A percentile compares a stretch with the other conserved stretches of the same genome.
phyloP scores from a whole-genome alignment of 257 asterid species.

The Leptodermis oblonga region DNA sequence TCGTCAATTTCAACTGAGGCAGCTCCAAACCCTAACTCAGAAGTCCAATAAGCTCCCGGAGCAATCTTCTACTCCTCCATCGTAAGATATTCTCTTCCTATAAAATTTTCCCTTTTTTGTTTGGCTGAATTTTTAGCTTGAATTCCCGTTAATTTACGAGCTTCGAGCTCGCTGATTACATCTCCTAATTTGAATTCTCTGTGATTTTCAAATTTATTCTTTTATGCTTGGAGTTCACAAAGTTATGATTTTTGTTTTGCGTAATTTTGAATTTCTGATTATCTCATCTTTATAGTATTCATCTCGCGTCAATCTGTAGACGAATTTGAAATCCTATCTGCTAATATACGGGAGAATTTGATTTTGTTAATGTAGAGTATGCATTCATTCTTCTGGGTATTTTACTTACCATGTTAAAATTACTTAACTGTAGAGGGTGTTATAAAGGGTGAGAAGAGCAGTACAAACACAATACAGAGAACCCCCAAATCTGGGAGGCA shows the following conservation, averaged over 20 bases:
- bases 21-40: not conserved
- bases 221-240: too few relatives aligned
- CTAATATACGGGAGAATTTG: too few relatives aligned
- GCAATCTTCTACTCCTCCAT: not conserved
- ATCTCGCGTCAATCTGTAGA: too few relatives aligned
- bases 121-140: not conserved
- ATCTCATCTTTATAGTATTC: too few relatives aligned
- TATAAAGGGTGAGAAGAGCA: slow-evolving; percentile 49
- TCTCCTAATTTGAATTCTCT: not conserved
- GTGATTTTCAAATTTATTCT: not conserved
- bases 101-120: not conserved
- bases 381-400: not conserved
- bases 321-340: too few relatives aligned
- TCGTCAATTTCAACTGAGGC: too few relatives aligned
- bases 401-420: not conserved
- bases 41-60: too few relatives aligned
- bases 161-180: not conserved
- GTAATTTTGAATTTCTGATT: too few relatives aligned
- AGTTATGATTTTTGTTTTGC: too few relatives aligned
- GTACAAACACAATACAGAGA: slow-evolving; percentile 34
- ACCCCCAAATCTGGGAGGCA: slow-evolving; percentile 87
- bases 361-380: too few relatives aligned
- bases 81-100: slow-evolving; percentile 4
- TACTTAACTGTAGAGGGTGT: too few relatives aligned
- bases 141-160: not conserved